Percentiles rank a stretch among this genome's conserved stretches.
Evolutionary conservation across 768 basidiomycete genomes (phyloP).

Genomic region (Psilocybe subaeruginosa): DNA sequence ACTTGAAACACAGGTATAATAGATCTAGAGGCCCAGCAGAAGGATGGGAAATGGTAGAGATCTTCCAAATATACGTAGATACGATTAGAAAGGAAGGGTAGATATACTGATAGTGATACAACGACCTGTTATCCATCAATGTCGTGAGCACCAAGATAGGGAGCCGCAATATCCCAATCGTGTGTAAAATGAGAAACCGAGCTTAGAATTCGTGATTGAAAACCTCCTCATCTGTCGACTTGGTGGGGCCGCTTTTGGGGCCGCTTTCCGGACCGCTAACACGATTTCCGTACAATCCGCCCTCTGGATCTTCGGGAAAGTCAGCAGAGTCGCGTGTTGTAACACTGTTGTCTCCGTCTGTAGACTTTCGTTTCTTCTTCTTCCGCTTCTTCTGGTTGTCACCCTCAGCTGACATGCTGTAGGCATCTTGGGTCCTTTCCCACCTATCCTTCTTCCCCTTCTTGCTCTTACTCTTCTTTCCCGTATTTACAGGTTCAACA

Average conservation of each 20-base stretch:
- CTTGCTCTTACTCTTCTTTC: constrained; percentile 57
- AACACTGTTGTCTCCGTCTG: constrained; percentile 38
- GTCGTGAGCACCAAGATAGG: not conserved
- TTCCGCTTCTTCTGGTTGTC: constrained; percentile 46
- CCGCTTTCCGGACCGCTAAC: not conserved
- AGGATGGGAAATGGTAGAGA: not conserved
- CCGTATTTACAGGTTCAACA: constrained; percentile 39
- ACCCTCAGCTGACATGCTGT: constrained; percentile 47
- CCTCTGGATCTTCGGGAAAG: constrained; percentile 75
- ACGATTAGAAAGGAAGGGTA: not conserved
- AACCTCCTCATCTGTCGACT: constrained; percentile 10
- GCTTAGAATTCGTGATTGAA: constrained; percentile 17
- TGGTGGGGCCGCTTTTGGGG: not conserved
- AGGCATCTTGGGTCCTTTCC: constrained; percentile 87
- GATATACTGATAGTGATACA: constrained; percentile 16
- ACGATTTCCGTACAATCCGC: constrained; percentile 56
- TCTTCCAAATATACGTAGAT: not conserved
- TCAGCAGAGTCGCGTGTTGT: constrained; percentile 46
- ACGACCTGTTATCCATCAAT: constrained; percentile 16
- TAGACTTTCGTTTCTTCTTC: constrained; percentile 62
- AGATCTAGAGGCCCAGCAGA: too few relatives aligned
- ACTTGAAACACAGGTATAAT: not conserved
- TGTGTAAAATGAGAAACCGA: not conserved
- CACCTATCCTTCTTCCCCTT: constrained; percentile 87
- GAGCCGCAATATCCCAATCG: not conserved